phyloP scores from a whole-genome alignment of 1,139 yeast genomes.

The Eremothecium gossypii region DNA sequence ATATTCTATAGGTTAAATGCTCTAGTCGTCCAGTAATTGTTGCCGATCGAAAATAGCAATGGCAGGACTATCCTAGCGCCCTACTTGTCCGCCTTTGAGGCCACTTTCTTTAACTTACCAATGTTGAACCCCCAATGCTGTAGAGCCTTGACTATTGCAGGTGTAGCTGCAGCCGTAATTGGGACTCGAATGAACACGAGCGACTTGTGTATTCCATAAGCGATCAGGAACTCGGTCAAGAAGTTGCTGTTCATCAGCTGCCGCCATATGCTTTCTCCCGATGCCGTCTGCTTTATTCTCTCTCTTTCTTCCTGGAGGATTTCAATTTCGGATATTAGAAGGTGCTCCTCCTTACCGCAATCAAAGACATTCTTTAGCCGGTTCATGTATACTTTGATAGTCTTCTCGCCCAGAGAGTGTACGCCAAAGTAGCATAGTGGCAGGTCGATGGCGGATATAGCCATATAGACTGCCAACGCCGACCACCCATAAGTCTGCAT shows the following conservation, averaged over 20 bases:
- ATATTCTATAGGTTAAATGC: no score
- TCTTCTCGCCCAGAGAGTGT: constrained; percentile 78
- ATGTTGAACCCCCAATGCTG: constrained; percentile 75
- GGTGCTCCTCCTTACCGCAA: constrained; percentile 37
- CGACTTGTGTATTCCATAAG: constrained; percentile 89
- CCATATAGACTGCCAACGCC: constrained; percentile 78
- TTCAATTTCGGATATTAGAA: constrained; percentile 24
- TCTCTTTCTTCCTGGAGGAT: constrained; percentile 18
- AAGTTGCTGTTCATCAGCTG: constrained; percentile 32
- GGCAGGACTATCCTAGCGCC: no score
- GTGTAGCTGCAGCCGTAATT: constrained; percentile 86
- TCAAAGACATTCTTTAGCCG: constrained; percentile 52
- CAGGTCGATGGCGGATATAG: constrained; percentile 60
- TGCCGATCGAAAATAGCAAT: no score
- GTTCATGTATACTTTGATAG: constrained; percentile 58
- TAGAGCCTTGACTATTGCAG: constrained; percentile 56
- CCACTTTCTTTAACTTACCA: constrained; percentile 39
- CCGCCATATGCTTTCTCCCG: constrained; percentile 22
- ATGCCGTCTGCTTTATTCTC: constrained; percentile 9
- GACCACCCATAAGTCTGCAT: constrained; percentile 85
- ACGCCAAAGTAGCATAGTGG: constrained; percentile 78
- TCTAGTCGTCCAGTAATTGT: no score
- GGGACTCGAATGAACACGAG: constrained; percentile 74
- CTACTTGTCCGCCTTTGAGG: neutral
- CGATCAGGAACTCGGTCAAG: constrained; percentile 72